Evolutionary conservation across 2,329 filamentous ascomycete species (phyloP).

Genomic region (Bipolaris oryzae): DNA sequence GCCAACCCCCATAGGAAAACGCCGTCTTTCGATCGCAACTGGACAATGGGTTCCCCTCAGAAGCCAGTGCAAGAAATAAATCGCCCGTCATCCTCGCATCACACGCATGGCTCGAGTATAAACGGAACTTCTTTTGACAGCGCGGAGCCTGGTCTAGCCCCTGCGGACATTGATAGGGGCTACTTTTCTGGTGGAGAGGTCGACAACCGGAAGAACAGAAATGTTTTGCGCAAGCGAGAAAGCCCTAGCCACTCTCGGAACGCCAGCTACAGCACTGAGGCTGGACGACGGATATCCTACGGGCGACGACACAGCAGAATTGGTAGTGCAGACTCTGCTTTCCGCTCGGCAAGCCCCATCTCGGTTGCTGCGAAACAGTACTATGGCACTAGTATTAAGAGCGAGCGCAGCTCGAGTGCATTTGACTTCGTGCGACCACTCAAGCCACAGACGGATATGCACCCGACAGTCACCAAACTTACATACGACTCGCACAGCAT

Average conservation of each 20-base stretch:
- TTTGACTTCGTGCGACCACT: constrained; percentile 49
- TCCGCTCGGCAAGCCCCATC: constrained; percentile 59
- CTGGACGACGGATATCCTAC: constrained; percentile 64
- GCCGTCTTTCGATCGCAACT: constrained; percentile 64
- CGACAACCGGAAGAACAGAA: constrained; percentile 72
- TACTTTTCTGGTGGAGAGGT: constrained; percentile 92
- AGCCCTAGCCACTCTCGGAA: constrained; percentile 68
- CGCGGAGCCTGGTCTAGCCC: constrained; percentile 36
- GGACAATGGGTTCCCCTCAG: constrained; percentile 58
- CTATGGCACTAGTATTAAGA: constrained; percentile 58
- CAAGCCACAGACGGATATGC: constrained; percentile 49
- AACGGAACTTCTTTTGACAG: constrained; percentile 35
- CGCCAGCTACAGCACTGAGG: constrained; percentile 71
- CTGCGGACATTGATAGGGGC: constrained; percentile 75
- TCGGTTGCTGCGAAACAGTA: constrained; percentile 72
- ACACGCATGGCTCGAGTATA: constrained; percentile 39
- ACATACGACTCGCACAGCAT: constrained; percentile 59
- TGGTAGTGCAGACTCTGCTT: constrained; percentile 76
- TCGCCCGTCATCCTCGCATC: constrained; percentile 43
- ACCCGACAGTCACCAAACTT: constrained; percentile 63
- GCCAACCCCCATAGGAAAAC: constrained; percentile 58
- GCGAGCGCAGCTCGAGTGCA: constrained; percentile 56
- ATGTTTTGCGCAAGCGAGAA: constrained; percentile 77
- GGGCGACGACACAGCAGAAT: constrained; percentile 75
- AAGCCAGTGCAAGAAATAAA: constrained; percentile 37